A percentile compares a stretch with the other conserved stretches of the same genome.
Conservation (phyloP, 164 flowering plant species). For the Akebia trifoliata region DNA sequence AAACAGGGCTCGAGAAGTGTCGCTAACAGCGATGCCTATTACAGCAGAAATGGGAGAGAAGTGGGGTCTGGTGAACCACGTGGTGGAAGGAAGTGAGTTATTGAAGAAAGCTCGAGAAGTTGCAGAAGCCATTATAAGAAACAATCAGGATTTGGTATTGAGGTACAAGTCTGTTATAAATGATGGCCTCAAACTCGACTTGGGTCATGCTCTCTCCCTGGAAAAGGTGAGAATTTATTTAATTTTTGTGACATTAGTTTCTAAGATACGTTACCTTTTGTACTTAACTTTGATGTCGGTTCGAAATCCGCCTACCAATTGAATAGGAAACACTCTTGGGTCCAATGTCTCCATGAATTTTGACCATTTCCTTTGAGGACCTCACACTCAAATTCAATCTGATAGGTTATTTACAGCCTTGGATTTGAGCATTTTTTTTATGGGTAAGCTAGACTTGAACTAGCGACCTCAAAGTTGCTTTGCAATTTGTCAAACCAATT, state of each 20-base stretch:
- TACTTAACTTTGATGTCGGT: not conserved
- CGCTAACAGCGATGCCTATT: constrained; percentile 61
- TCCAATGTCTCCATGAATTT: no score
- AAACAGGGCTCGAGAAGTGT: constrained; percentile 83
- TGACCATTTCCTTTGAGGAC: not conserved
- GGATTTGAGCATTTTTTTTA: no score
- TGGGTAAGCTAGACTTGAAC: no score
- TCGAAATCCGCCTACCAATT: not conserved
- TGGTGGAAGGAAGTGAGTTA: constrained; percentile 60
- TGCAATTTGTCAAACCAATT: no score
- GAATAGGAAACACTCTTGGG: no score
- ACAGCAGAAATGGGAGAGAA: constrained; percentile 80
- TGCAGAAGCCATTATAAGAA: constrained; percentile 73
- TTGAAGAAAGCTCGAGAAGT: constrained; percentile 69
- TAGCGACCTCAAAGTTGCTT: no score
- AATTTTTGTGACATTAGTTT: not conserved
- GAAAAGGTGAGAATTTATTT: constrained; percentile 63
- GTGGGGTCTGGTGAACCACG: constrained; percentile 82
- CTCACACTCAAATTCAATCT: not conserved
- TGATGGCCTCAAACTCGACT: constrained; percentile 72
- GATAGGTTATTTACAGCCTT: no score
- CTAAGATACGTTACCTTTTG: not conserved
- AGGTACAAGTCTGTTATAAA: constrained; percentile 79
- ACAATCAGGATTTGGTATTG: constrained; percentile 73
- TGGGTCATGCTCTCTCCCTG: constrained; percentile 59